Evolutionary conservation across 345 rosid genomes (phyloP).

Genomic region (Zanthoxylum bungeanum): DNA sequence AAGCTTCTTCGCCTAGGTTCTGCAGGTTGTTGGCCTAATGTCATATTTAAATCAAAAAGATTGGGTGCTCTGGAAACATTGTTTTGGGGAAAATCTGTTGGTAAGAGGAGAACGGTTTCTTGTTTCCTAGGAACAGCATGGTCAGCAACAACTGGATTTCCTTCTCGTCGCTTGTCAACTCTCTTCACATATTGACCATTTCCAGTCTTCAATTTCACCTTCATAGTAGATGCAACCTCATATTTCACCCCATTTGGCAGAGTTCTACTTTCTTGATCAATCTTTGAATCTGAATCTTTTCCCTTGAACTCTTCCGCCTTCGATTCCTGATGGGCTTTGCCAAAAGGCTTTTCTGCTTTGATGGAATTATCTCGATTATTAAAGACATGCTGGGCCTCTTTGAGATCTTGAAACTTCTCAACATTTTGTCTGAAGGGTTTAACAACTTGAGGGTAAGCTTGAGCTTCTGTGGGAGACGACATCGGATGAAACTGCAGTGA

Average conservation of each 20-base stretch:
- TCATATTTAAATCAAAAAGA: slow-evolving; percentile 23
- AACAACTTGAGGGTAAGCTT: slow-evolving; percentile 23
- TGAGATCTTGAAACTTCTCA: slow-evolving; percentile 28
- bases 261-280: slow-evolving; percentile 21
- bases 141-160: slow-evolving; percentile 18
- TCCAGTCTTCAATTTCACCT: slow-evolving; percentile 28
- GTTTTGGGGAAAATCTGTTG: slow-evolving; percentile 37
- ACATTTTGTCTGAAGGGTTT: slow-evolving; percentile 28
- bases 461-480: slow-evolving; percentile 42
- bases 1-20: slow-evolving; percentile 37
- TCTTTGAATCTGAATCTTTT: slow-evolving; percentile 28
- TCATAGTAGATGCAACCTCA: slow-evolving; percentile 24
- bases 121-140: slow-evolving; percentile 25
- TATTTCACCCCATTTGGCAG: slow-evolving; percentile 26
- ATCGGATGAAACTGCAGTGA: slow-evolving; percentile 40
- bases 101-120: slow-evolving; percentile 47
- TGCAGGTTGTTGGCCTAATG: slow-evolving; percentile 24
- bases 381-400: slow-evolving; percentile 13
- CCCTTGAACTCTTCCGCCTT: slow-evolving; percentile 26
- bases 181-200: slow-evolving; percentile 26
- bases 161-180: slow-evolving; percentile 29
- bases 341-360: slow-evolving; percentile 26
- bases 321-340: slow-evolving; percentile 18
- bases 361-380: slow-evolving; percentile 20
- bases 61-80: slow-evolving; percentile 30